phyloP scores from a whole-genome alignment of 2,329 filamentous ascomycete genomes.

The Scorias spongiosa region DNA sequence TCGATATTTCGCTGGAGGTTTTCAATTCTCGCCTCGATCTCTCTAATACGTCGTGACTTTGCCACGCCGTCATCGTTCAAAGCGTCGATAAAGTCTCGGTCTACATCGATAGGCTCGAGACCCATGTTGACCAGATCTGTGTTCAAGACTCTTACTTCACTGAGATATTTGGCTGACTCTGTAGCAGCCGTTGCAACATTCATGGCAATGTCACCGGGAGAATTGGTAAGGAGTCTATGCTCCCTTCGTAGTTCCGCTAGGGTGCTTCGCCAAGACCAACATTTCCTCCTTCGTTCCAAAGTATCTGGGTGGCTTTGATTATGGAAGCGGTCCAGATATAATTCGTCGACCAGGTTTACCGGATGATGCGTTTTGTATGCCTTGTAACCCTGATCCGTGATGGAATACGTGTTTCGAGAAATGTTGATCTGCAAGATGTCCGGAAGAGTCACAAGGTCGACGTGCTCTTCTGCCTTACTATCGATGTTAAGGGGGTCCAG shows the following conservation, averaged over 20 bases:
- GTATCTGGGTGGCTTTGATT: constrained; percentile 47
- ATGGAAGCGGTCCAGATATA: constrained; percentile 84
- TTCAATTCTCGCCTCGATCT: constrained; percentile 25
- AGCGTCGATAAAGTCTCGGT: constrained; percentile 24
- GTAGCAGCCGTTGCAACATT: constrained; percentile 7
- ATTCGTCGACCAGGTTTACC: constrained; percentile 60
- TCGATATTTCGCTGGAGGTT: constrained; percentile 34
- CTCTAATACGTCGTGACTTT: constrained; percentile 32
- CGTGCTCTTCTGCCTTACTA: constrained; percentile 48
- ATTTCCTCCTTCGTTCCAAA: constrained; percentile 48
- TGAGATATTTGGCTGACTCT: constrained; percentile 27
- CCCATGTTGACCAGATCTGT: constrained; percentile 18
- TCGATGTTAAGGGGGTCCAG: constrained; percentile 63
- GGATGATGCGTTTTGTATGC: constrained; percentile 62
- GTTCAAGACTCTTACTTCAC: constrained; percentile 26
- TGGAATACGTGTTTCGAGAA: constrained; percentile 62
- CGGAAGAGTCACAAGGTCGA: constrained; percentile 48
- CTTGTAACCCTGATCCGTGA: constrained; percentile 35
- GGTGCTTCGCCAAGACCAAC: constrained; percentile 59
- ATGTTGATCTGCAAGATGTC: constrained; percentile 83
- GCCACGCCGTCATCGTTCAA: constrained; percentile 32
- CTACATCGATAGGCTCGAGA: constrained; percentile 27
- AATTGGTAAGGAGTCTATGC: constrained; percentile 11
- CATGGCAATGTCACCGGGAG: neutral
- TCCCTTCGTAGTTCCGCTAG: constrained; percentile 26